phyloP scores from a whole-genome alignment of 257 asterid species.

The Penstemon davidsonii region DNA sequence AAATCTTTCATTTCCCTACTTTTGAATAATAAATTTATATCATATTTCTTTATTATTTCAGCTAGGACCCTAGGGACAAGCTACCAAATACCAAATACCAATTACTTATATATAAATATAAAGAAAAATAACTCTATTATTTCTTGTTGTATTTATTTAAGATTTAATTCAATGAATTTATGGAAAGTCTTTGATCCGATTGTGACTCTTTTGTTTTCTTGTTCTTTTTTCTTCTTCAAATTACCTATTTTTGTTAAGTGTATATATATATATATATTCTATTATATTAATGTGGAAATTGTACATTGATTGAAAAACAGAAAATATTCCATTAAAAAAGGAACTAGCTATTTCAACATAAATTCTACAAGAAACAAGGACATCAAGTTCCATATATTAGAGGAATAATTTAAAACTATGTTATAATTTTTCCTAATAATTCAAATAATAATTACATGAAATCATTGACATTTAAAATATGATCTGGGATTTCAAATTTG shows the following conservation, averaged over 20 bases:
- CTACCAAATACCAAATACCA: conserved; percentile 9
- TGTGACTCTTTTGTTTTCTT: conserved; percentile 4
- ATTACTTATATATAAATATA: not conserved
- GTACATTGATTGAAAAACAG: no score
- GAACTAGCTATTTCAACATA: conserved; percentile 19
- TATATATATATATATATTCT: no score
- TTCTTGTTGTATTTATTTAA: not conserved
- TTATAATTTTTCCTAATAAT: conserved; percentile 13
- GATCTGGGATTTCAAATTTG: conserved; percentile 56
- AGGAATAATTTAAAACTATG: conserved; percentile 4
- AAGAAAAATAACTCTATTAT: not conserved
- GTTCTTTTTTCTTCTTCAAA: no score
- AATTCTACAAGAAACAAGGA: conserved; percentile 29
- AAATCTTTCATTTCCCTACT: conserved; percentile 14
- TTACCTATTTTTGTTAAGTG: no score
- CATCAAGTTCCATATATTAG: not conserved
- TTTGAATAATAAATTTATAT: not conserved
- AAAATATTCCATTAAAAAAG: no score
- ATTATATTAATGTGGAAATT: no score
- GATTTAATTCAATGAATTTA: not conserved
- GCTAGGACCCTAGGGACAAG: not conserved
- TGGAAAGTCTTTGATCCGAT: conserved; percentile 31
- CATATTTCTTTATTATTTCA: conserved; percentile 5
- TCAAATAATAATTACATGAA: conserved; percentile 41
- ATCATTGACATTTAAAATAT: conserved; percentile 49